Percentiles rank a stretch among this genome's conserved stretches.
Evolutionary conservation across 2,329 filamentous ascomycete genomes (phyloP).

Genomic region (Neurospora sp.): DNA sequence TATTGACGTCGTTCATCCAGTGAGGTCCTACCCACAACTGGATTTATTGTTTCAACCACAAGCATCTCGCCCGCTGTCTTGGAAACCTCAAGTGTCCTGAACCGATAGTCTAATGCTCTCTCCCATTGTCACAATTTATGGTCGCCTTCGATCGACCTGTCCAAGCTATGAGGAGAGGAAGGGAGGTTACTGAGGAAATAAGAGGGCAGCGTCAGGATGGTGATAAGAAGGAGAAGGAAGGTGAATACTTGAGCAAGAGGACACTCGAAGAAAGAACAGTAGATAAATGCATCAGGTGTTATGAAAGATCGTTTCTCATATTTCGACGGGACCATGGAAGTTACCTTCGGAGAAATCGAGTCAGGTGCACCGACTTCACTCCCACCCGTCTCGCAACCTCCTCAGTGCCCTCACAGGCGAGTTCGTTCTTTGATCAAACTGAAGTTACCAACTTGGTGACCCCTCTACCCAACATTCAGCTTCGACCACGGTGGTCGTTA

Average conservation of each 20-base stretch:
- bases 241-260: neutral
- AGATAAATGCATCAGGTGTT: neutral
- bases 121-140: too few species aligned
- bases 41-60: neutral
- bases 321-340: neutral
- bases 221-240: neutral
- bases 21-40: neutral
- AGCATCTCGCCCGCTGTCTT: neutral
- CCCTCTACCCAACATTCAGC: too few species aligned
- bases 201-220: neutral
- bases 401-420: neutral
- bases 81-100: neutral
- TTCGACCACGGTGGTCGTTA: too few species aligned
- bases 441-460: neutral
- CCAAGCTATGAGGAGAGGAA: neutral
- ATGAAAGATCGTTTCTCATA: neutral
- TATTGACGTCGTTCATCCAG: neutral
- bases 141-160: neutral
- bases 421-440: neutral
- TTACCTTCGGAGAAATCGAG: neutral
- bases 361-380: neutral
- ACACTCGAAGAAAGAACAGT: neutral
- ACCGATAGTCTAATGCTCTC: too few species aligned
- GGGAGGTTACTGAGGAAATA: too few species aligned
- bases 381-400: neutral